Evolutionary conservation across 306 rosid genomes (phyloP).

Genomic region (Sicyos baderoa): DNA sequence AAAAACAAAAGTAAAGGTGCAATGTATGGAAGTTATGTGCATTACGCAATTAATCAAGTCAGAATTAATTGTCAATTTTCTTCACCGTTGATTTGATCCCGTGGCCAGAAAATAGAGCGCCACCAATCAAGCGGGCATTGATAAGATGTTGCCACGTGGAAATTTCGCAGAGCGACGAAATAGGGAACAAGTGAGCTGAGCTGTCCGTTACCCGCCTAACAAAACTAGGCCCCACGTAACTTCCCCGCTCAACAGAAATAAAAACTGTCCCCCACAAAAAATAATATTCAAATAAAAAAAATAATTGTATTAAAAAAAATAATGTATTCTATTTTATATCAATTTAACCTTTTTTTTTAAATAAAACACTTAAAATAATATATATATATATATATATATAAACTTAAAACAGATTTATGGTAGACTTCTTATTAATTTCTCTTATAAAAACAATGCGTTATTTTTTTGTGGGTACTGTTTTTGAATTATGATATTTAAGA

Average conservation of each 20-base stretch:
- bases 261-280: conserved; percentile 28
- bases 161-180: not conserved
- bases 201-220: conserved; percentile 38
- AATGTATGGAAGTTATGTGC: not conserved
- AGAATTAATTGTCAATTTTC: not conserved
- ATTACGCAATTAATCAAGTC: conserved; percentile 1
- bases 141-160: conserved; percentile 24
- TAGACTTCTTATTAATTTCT: too few relatives aligned
- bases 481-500: too few relatives aligned
- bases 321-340: not conserved
- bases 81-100: not conserved
- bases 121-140: not conserved
- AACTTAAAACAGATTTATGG: too few relatives aligned
- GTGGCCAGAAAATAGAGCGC: not conserved
- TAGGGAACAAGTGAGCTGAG: conserved; percentile 22
- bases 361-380: too few relatives aligned
- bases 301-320: too few relatives aligned
- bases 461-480: too few relatives aligned
- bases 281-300: not conserved
- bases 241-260: conserved; percentile 23
- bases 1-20: not conserved
- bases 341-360: too few relatives aligned
- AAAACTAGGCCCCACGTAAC: conserved; percentile 29
- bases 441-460: too few relatives aligned
- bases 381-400: too few relatives aligned